A percentile compares a stretch with the other conserved stretches of the same genome.
Conservation (phyloP, 441 rosid genomes). For the Populus hybrid region DNA sequence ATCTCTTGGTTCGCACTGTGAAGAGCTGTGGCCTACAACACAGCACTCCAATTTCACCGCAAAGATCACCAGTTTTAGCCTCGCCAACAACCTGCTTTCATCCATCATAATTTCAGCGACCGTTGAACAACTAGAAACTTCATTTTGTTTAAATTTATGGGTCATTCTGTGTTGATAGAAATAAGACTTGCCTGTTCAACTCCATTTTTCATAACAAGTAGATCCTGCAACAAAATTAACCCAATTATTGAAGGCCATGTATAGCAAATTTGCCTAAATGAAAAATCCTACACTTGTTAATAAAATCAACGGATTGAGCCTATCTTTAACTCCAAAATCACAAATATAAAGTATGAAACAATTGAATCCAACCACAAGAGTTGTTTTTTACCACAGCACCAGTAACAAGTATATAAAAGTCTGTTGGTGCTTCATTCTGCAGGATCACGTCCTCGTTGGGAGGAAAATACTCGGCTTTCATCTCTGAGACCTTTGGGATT, state of each 20-base stretch:
- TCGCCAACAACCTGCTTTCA: conserved; percentile 55
- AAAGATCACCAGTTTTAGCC: conserved; percentile 67
- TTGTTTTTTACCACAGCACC: conserved; percentile 63
- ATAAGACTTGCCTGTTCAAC: conserved; percentile 53
- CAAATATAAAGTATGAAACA: neutral
- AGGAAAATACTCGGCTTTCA: conserved; percentile 89
- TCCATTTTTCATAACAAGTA: conserved; percentile 47
- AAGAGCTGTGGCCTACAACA: conserved; percentile 78
- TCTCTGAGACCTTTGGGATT: conserved; percentile 65
- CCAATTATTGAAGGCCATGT: conserved; percentile 5
- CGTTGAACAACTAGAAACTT: neutral
- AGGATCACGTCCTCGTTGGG: conserved; percentile 87
- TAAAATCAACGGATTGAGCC: neutral
- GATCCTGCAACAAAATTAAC: conserved; percentile 47
- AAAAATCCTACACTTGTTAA: neutral
- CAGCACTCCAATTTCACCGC: conserved; percentile 85
- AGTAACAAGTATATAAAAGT: conserved; percentile 69
- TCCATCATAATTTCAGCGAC: conserved; percentile 5
- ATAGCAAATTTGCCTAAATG: neutral
- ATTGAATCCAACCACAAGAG: neutral
- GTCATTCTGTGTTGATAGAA: neutral
- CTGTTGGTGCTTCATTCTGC: conserved; percentile 93
- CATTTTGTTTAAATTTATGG: neutral
- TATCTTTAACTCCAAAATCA: neutral
- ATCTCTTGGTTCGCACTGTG: conserved; percentile 73